These are phyloP conservation scores for Reutealis trisperma DNA, from an alignment of 345 rosid species.

Conservation along the genomic window DNA sequence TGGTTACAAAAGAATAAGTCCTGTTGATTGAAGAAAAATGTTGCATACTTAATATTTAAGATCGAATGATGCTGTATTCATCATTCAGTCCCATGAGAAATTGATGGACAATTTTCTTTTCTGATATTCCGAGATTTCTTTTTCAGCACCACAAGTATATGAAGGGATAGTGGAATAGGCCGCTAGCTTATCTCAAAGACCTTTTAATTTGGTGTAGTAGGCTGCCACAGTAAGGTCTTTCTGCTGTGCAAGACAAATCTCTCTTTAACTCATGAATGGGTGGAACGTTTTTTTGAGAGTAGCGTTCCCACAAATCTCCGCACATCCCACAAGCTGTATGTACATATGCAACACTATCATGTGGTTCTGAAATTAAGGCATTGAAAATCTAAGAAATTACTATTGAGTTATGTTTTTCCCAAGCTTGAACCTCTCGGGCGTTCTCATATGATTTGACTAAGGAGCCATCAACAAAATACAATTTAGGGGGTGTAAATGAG, in stretches of 20 bases:
- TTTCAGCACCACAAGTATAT: not conserved
- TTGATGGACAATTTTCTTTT: not conserved
- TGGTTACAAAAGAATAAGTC: too few species aligned
- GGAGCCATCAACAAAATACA: conserved; percentile 8
- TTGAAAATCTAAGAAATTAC: conserved; percentile 5
- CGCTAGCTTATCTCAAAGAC: not conserved
- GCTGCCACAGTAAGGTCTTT: not conserved
- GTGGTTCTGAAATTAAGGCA: not conserved
- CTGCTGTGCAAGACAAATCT: not conserved
- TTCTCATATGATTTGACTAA: not conserved
- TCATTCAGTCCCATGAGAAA: too few species aligned
- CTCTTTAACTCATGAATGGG: not conserved
- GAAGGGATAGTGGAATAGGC: not conserved
- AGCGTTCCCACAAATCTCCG: conserved; percentile 2
- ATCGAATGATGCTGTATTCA: too few species aligned
- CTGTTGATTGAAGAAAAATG: too few species aligned
- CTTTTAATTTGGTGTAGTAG: conserved; percentile 12
- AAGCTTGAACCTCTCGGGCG: too few species aligned
- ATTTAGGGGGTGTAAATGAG: too few species aligned
- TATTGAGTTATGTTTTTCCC: not conserved
- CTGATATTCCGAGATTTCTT: not conserved
- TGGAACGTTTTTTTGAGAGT: conserved; percentile 9
- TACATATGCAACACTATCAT: not conserved
- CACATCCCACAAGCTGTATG: not conserved
- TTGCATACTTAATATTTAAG: too few species aligned